phyloP scores from a whole-genome alignment of 2,329 filamentous ascomycete genomes.

The Diaporthe citriasiana region DNA sequence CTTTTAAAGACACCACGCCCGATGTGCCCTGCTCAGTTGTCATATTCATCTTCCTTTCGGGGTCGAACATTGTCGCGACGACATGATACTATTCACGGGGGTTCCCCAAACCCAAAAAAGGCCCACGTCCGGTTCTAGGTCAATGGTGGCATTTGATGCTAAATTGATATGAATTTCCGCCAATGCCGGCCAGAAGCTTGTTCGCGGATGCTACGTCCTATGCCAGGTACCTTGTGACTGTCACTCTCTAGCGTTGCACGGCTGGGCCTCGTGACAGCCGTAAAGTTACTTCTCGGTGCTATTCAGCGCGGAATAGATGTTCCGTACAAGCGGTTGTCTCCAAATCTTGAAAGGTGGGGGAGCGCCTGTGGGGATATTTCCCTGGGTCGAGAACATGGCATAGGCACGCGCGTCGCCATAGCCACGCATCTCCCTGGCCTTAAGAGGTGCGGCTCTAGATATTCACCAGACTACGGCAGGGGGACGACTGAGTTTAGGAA shows the following conservation, averaged over 20 bases:
- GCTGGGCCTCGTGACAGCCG: conserved; percentile 24
- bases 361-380: neutral
- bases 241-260: conserved; percentile 19
- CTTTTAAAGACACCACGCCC: conserved; percentile 10
- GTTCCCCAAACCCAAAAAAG: neutral
- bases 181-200: conserved; percentile 33
- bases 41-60: neutral
- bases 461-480: neutral
- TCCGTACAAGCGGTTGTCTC: conserved; percentile 9
- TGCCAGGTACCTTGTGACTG: conserved; percentile 10
- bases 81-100: conserved; percentile 9
- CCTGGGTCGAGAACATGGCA: neutral
- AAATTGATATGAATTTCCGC: conserved; percentile 33
- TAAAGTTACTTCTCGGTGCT: conserved; percentile 9
- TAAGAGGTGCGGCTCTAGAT: conserved; percentile 15
- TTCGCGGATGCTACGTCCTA: conserved; percentile 22
- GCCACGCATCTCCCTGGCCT: conserved; percentile 4
- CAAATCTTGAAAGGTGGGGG: neutral
- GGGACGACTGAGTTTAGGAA: neutral
- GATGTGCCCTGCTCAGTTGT: neutral
- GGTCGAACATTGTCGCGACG: conserved; percentile 10
- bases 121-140: neutral
- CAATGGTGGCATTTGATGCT: conserved; percentile 19
- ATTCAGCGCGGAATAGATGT: conserved; percentile 31
- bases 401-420: conserved; percentile 1